Base-by-base conservation (phyloP, 2,329 filamentous ascomycete genomes). In the Dothidotthia symphoricarpi region DNA sequence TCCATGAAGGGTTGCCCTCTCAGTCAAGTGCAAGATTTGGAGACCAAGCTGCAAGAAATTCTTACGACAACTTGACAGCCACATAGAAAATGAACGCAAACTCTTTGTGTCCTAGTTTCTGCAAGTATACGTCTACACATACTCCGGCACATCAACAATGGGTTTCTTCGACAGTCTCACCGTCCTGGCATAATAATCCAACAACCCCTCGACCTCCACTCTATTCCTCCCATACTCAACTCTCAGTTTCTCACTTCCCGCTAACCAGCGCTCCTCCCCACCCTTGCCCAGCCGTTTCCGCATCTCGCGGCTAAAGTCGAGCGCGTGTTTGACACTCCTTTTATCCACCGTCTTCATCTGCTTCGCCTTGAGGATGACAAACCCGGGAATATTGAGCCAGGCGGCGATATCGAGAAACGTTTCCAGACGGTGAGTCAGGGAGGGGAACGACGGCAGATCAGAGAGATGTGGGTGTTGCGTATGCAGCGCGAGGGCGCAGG, bases 171-270 rank as follows among this genome's bases (percentile, higher is more conserved):
- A 50, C 31, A 58, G 47, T 32, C 45, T 39, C 19, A 60, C 44
- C 15, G 49, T 45, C 45, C 54, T 57, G 22, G 39, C 47, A 43
- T 57, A 55, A 39, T 55, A 57, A 39, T 53, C 51, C 24, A 59
- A 28, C 38, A 61, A 14, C 3, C 30, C 39, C 9, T 54, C 48
- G 4, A 53, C 30, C 22, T 51, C 51, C 2, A 4, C 19, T 28
- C 51, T 32, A n/a, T 33, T 38, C 36, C 34, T 42, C 13, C 24
- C 46, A 39, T 47, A 57, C 41, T 47, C 49, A 2, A 24, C 43
- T 28, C 41, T 41, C 34, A 59, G 25, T 41, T 13, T 45, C 28
- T 34, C 44, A 26, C 44, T 37, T 15, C 41, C 6, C 10, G 41
- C 48, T 30, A 60, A 9, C 53, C 55, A 60, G 16, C 16, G 26